Conservation (phyloP, 2,329 filamentous ascomycete genomes). For the Byssoonygena ceratinophila region DNA sequence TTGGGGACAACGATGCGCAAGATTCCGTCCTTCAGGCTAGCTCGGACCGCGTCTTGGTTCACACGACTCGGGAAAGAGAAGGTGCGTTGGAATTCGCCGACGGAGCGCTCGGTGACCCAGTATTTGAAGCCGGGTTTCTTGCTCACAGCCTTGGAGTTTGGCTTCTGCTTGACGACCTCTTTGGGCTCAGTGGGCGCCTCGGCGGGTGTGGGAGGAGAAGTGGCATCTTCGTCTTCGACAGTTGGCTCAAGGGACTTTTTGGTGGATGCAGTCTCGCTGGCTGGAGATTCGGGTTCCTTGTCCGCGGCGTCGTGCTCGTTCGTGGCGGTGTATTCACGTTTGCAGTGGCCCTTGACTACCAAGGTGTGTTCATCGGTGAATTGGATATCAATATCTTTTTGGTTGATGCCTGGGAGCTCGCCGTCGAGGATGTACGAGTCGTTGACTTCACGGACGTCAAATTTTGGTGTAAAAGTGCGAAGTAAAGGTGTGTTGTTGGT, state of each 20-base stretch:
- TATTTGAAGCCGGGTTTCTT: conserved; percentile 31
- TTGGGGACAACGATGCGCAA: conserved; percentile 48
- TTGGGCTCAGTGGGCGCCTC: conserved; percentile 14
- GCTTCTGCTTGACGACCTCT: conserved; percentile 24
- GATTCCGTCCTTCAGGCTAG: conserved; percentile 49
- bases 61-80: conserved; percentile 48
- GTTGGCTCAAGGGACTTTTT: conserved; percentile 36
- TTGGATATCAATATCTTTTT: conserved; percentile 38
- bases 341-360: conserved; percentile 33
- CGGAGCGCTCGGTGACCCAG: conserved; percentile 48
- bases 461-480: conserved; percentile 31
- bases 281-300: conserved; percentile 11
- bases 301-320: conserved; percentile 18
- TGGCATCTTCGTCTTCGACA: conserved; percentile 42
- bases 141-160: conserved; percentile 14
- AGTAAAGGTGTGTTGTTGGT: conserved; percentile 11
- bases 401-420: conserved; percentile 36
- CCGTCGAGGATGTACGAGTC: conserved; percentile 37
- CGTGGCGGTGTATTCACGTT: conserved; percentile 25
- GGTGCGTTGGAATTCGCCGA: conserved; percentile 47
- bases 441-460: conserved; percentile 37
- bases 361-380: conserved; percentile 39
- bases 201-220: conserved; percentile 12
- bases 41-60: conserved; percentile 49
- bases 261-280: conserved; percentile 18